phyloP scores from a whole-genome alignment of 208 protist species.

The Leptomonas seymouri region DNA sequence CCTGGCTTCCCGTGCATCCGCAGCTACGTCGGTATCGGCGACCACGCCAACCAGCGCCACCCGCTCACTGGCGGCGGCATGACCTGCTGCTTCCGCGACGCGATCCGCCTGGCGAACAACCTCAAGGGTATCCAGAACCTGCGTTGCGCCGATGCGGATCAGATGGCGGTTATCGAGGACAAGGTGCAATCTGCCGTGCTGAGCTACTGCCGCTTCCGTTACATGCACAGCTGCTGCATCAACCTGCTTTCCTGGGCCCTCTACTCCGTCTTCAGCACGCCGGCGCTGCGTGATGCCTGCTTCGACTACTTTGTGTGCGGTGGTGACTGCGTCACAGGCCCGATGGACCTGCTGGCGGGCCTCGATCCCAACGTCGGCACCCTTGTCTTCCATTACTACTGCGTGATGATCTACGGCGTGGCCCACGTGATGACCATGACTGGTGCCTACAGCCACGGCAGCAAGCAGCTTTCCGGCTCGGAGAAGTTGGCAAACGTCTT shows the following conservation, averaged over 20 bases:
- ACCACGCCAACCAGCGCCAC: slow-evolving; percentile 95
- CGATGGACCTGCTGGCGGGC: slow-evolving; percentile 87
- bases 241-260: slow-evolving; percentile 94
- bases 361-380: slow-evolving; percentile 61
- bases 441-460: slow-evolving; percentile 36
- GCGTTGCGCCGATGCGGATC: slow-evolving; percentile 35
- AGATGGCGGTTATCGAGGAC: slow-evolving; percentile 67
- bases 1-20: slow-evolving; percentile 69
- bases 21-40: slow-evolving; percentile 92
- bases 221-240: slow-evolving; percentile 83
- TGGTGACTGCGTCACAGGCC: slow-evolving; percentile 83
- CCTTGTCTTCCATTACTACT: slow-evolving; percentile 89
- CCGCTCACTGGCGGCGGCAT: slow-evolving; percentile 94
- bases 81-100: slow-evolving; percentile 92
- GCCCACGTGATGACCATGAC: slow-evolving; percentile 55
- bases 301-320: slow-evolving; percentile 92
- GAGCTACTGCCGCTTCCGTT: slow-evolving; percentile 56
- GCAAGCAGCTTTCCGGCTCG: slow-evolving; percentile 16
- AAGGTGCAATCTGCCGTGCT: slow-evolving; percentile 61
- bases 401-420: slow-evolving; percentile 74
- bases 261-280: slow-evolving; percentile 84
- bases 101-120: slow-evolving; percentile 60
- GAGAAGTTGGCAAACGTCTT: slow-evolving; percentile 55
- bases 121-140: slow-evolving; percentile 60
- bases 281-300: slow-evolving; percentile 79